These are phyloP conservation scores for Tylopilus subfusipes DNA, from an alignment of 768 basidiomycete genomes.

Conservation along the genomic window DNA sequence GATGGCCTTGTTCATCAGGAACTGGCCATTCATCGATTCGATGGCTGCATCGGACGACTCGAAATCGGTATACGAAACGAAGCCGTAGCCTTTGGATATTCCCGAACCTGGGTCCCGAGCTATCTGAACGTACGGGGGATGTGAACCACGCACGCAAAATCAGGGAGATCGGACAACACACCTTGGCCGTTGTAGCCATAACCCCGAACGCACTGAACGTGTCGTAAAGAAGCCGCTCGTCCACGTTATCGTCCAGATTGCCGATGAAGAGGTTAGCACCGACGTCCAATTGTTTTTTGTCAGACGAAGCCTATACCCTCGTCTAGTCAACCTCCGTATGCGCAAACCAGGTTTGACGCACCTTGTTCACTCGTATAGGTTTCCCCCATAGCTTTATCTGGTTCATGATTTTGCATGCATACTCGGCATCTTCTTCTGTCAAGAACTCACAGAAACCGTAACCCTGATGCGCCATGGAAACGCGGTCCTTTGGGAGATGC, in stretches of 20 bases:
- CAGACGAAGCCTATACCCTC: conserved; percentile 78
- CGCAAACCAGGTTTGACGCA: conserved; percentile 35
- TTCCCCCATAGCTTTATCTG: conserved; percentile 99
- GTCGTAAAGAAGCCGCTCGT: conserved; percentile 88
- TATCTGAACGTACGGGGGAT: conserved; percentile 49
- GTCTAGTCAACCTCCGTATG: conserved; percentile 8
- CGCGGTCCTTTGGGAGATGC: conserved; percentile 96
- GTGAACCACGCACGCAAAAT: neutral
- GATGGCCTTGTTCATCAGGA: conserved; percentile 98
- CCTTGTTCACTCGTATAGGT: conserved; percentile 98
- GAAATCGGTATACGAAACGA: conserved; percentile 96
- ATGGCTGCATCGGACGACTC: conserved; percentile 95
- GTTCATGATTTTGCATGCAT: conserved; percentile 99
- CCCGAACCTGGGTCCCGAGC: conserved; percentile 84
- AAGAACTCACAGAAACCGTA: conserved; percentile 99
- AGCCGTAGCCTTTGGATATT: conserved; percentile 94
- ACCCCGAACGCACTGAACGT: conserved; percentile 95
- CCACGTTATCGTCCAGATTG: conserved; percentile 91
- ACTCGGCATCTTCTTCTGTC: conserved; percentile 98
- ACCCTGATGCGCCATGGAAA: conserved; percentile 97
- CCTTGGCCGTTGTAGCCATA: conserved; percentile 90
- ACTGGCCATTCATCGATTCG: conserved; percentile 96
- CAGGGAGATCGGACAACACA: conserved; percentile 16
- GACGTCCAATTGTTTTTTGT: conserved; percentile 97
- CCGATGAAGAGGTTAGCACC: conserved; percentile 98